Conservation (phyloP, 106 monocot species). For the Acorus calamus region DNA sequence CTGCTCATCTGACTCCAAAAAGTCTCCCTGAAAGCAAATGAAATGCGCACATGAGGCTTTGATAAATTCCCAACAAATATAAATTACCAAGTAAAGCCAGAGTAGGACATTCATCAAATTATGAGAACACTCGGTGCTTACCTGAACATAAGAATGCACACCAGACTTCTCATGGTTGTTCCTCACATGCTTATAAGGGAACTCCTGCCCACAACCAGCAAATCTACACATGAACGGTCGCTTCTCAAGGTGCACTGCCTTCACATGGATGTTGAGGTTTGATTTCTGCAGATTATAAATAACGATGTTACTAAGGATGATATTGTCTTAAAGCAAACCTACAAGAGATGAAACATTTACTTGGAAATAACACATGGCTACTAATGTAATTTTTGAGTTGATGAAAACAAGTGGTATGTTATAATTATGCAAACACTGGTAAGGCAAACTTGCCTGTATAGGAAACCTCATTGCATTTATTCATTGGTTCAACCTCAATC, state of each 20-base stretch:
- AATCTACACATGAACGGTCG: constrained; percentile 50
- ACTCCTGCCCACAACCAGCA: constrained; percentile 57
- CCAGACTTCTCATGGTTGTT: constrained; percentile 74
- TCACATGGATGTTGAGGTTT: constrained; percentile 67
- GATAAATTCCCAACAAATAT: background rate
- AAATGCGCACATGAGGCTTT: background rate
- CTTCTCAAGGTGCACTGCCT: constrained; percentile 53
- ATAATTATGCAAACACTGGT: too few species aligned
- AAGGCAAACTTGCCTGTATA: too few species aligned
- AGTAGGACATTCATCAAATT: background rate
- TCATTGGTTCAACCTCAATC: too few species aligned
- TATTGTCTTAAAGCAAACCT: too few species aligned
- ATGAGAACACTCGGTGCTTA: constrained; percentile 8
- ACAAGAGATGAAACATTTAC: too few species aligned
- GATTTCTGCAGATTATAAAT: constrained; percentile 51
- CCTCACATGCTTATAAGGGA: constrained; percentile 78
- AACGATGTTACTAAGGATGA: too few species aligned
- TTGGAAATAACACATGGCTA: too few species aligned
- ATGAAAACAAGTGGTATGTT: too few species aligned
- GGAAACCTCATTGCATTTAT: too few species aligned
- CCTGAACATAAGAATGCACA: constrained; percentile 43
- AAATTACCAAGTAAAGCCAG: background rate
- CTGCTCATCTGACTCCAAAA: constrained; percentile 54
- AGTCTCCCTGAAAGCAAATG: constrained; percentile 55
- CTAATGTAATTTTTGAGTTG: too few species aligned